Conservation (phyloP, 495 filamentous ascomycete genomes). For the Podospora pseudoanserina region DNA sequence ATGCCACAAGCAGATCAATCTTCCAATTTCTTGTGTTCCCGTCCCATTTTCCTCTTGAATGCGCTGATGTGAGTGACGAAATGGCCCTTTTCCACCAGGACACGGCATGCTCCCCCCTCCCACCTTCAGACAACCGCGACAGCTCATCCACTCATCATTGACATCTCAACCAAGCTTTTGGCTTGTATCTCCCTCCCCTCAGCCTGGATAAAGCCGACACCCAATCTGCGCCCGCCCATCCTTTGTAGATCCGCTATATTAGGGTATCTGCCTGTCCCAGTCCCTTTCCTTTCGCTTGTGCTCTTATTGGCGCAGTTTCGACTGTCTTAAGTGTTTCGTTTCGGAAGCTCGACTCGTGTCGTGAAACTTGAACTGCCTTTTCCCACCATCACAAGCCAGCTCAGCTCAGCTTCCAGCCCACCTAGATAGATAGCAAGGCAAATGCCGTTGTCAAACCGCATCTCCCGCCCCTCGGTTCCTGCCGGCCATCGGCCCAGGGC, state of each 20-base stretch:
- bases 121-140: neutral
- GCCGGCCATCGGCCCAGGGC: slow-evolving; percentile 12
- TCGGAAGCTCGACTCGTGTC: neutral
- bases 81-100: neutral
- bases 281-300: neutral
- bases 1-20: neutral
- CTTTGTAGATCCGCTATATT: neutral
- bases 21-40: neutral
- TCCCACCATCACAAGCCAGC: neutral
- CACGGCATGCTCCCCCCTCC: neutral
- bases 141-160: neutral
- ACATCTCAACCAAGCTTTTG: neutral
- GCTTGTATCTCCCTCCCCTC: neutral
- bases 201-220: neutral
- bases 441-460: neutral
- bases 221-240: neutral
- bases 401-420: neutral
- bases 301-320: neutral
- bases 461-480: slow-evolving; percentile 12
- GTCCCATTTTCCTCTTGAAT: neutral
- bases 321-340: neutral
- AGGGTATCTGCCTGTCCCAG: neutral
- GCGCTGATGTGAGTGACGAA: neutral
- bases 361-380: neutral
- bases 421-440: neutral